phyloP scores from a whole-genome alignment of 345 rosid species.

The Citrus reticulata region DNA sequence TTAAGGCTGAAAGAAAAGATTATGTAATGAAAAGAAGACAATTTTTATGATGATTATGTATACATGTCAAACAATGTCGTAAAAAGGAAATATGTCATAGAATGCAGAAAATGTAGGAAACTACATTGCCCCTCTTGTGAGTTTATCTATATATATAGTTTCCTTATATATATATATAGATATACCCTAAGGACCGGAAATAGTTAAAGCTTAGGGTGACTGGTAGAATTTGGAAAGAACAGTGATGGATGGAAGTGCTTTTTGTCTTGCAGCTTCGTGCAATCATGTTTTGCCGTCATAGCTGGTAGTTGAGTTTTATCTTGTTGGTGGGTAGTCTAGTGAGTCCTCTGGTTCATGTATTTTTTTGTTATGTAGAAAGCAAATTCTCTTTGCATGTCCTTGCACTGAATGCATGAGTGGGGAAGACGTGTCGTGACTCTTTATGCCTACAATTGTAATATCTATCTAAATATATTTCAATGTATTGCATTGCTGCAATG shows the following conservation, averaged over 20 bases:
- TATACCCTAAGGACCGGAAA: constrained; percentile 37
- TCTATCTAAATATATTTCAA: constrained; percentile 3
- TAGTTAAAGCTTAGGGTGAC: constrained; percentile 79
- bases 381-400: constrained; percentile 46
- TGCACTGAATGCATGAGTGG: constrained; percentile 32
- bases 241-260: too few species aligned
- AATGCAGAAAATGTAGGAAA: too few species aligned
- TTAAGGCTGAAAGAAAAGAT: too few species aligned
- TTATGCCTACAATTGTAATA: constrained; percentile 8
- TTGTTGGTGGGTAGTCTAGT: too few species aligned
- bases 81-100: not conserved
- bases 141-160: not conserved
- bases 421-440: constrained; percentile 8
- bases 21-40: too few species aligned
- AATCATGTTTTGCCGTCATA: too few species aligned
- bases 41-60: too few species aligned
- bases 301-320: too few species aligned
- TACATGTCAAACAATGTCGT: not conserved
- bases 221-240: constrained; percentile 45
- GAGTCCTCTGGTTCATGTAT: too few species aligned
- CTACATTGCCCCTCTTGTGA: too few species aligned
- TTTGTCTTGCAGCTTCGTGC: too few species aligned
- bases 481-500: not conserved
- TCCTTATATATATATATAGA: too few species aligned
- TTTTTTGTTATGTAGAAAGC: constrained; percentile 7